Evolutionary conservation across 2,329 filamentous ascomycete species (phyloP).

Genomic region (Pseudofabraea citricarpa): DNA sequence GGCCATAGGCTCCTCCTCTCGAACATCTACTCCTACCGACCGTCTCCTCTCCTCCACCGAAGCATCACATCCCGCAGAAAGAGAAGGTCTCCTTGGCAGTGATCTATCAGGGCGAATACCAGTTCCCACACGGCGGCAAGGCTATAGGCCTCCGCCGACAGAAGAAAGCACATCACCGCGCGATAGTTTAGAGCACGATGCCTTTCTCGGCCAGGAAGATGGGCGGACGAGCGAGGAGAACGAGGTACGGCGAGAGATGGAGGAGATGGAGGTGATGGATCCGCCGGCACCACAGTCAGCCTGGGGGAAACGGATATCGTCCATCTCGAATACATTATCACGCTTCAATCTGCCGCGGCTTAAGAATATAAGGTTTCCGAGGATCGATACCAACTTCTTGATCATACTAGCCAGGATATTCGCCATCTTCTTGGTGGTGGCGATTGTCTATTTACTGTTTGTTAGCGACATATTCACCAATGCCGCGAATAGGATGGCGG

Average conservation of each 20-base stretch:
- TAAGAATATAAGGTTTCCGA: constrained; percentile 20
- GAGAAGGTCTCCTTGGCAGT: constrained; percentile 67
- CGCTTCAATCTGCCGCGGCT: constrained; percentile 22
- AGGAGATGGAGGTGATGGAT: constrained; percentile 85
- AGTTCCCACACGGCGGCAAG: constrained; percentile 39
- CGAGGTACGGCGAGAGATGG: constrained; percentile 73
- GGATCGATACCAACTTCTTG: constrained; percentile 33
- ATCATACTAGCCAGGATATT: constrained; percentile 69
- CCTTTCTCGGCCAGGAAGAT: constrained; percentile 48
- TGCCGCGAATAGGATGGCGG: constrained; percentile 56
- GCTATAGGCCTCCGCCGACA: constrained; percentile 78
- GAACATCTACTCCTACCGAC: constrained; percentile 57
- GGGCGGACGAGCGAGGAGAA: constrained; percentile 45
- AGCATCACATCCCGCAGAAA: constrained; percentile 66
- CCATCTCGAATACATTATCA: constrained; percentile 20
- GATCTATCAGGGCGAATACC: constrained; percentile 36
- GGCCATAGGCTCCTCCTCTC: constrained; percentile 60
- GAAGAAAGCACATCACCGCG: constrained; percentile 57
- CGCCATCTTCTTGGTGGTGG: constrained; percentile 69
- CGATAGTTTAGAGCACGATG: constrained; percentile 25
- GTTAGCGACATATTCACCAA: constrained; percentile 76
- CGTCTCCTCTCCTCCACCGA: constrained; percentile 54
- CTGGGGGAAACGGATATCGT: constrained; percentile 31
- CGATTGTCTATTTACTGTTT: constrained; percentile 79
- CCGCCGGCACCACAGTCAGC: constrained; percentile 39